Percentiles rank a stretch among this genome's conserved stretches.
These are phyloP conservation scores for Salix brachista DNA, from an alignment of 345 rosid genomes.

Conservation along the genomic window DNA sequence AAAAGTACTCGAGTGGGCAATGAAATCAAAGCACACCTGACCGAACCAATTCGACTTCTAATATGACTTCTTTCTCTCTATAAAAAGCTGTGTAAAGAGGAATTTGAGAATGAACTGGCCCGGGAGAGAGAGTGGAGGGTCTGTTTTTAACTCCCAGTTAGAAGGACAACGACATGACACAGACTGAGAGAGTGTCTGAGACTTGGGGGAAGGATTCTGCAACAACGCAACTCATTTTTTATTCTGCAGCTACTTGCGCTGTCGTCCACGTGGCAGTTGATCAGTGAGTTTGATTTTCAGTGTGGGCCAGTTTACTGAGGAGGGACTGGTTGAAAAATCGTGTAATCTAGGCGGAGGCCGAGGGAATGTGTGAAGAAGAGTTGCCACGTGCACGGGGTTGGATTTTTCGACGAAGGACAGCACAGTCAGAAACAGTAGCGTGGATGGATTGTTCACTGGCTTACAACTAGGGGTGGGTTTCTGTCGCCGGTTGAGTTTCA, in stretches of 20 bases:
- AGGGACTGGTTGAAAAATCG: too few relatives aligned
- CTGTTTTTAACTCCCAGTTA: neutral
- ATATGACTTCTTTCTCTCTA: neutral
- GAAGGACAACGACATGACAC: neutral
- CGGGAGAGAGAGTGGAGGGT: neutral
- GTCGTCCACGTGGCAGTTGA: neutral
- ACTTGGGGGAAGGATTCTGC: neutral
- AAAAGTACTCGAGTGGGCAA: neutral
- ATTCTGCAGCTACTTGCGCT: neutral
- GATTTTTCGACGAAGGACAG: neutral
- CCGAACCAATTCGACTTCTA: neutral
- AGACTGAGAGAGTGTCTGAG: neutral
- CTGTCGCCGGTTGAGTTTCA: too few relatives aligned
- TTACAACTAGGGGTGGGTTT: too few relatives aligned
- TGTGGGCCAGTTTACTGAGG: neutral
- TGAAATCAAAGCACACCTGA: neutral
- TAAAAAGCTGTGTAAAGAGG: neutral
- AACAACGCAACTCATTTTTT: neutral
- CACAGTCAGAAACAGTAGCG: too few relatives aligned
- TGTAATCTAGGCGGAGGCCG: neutral
- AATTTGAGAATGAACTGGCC: neutral
- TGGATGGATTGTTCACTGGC: too few relatives aligned
- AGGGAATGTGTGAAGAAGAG: neutral
- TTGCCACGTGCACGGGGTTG: too few relatives aligned
- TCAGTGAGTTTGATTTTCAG: neutral